Percentiles rank a stretch among this genome's conserved stretches.
phyloP scores from a whole-genome alignment of 2,329 filamentous ascomycete genomes.

The Hymenotorrendiella dingleyae region DNA sequence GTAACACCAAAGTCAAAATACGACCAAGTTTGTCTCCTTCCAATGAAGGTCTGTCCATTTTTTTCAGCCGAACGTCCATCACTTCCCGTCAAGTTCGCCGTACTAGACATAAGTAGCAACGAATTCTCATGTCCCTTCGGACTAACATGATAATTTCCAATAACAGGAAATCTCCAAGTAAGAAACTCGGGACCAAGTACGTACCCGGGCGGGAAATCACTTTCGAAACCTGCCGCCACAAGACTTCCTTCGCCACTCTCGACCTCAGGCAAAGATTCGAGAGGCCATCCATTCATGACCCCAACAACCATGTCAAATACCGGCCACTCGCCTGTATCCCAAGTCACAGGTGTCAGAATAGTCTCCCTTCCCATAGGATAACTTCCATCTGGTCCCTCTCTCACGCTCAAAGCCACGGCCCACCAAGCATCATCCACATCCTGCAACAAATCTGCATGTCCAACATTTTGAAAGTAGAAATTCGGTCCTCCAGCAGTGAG shows the following conservation, averaged over 20 bases:
- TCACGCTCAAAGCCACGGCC: conserved; percentile 41
- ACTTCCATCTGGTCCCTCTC: conserved; percentile 37
- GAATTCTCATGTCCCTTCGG: conserved; percentile 36
- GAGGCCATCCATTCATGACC: conserved; percentile 35
- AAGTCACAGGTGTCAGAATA: conserved; percentile 42
- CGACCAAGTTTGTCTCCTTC: conserved; percentile 48
- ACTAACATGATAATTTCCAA: conserved; percentile 41
- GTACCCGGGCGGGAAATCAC: conserved; percentile 39
- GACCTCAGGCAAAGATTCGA: conserved; percentile 21
- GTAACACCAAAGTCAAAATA: conserved; percentile 44
- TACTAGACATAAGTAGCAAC: conserved; percentile 42
- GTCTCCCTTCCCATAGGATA: conserved; percentile 52
- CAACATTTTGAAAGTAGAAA: conserved; percentile 45
- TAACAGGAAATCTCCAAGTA: conserved; percentile 44
- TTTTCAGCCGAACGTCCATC: conserved; percentile 42
- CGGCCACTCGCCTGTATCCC: conserved; percentile 45
- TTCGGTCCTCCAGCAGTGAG: conserved; percentile 40
- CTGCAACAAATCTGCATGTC: conserved; percentile 52
- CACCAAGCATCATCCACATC: conserved; percentile 47
- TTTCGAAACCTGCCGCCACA: conserved; percentile 37
- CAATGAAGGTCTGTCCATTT: conserved; percentile 46
- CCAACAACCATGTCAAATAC: conserved; percentile 38
- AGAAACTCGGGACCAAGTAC: conserved; percentile 48
- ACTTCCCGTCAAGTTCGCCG: conserved; percentile 47
- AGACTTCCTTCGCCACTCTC: conserved; percentile 38